Evolutionary conservation across 2,329 filamentous ascomycete genomes (phyloP).

Genomic region (Phialophora tarda): DNA sequence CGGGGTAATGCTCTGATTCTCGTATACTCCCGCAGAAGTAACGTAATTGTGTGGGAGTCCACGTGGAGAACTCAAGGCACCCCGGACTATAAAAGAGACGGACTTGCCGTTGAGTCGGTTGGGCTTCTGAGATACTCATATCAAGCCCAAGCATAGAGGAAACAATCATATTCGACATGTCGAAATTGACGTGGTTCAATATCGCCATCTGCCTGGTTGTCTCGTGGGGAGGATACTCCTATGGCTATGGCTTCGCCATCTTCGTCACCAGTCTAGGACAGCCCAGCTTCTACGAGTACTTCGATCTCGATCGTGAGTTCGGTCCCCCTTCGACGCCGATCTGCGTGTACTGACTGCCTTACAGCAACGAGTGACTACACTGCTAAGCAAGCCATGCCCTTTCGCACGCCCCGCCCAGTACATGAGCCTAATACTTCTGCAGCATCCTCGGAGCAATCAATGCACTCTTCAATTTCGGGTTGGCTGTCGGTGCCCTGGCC

Average conservation of each 20-base stretch:
- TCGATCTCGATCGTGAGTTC: constrained; percentile 46
- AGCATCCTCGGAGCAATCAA: constrained; percentile 53
- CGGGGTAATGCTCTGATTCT: neutral
- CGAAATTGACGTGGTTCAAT: constrained; percentile 20
- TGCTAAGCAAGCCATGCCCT: constrained; percentile 19
- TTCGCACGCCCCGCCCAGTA: neutral
- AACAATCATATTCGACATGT: neutral
- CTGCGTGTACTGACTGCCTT: constrained; percentile 1
- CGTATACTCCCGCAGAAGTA: neutral
- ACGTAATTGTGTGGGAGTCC: neutral
- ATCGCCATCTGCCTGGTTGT: constrained; percentile 28
- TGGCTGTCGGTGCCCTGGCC: constrained; percentile 45
- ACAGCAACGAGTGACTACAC: constrained; percentile 26
- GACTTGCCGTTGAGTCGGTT: neutral
- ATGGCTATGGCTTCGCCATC: constrained; percentile 58
- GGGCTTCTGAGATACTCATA: neutral
- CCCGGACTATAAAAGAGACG: constrained; percentile 2
- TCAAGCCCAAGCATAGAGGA: neutral
- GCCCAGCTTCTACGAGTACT: constrained; percentile 59
- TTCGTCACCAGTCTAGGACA: constrained; percentile 60
- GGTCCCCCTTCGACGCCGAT: neutral
- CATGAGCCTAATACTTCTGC: constrained; percentile 25
- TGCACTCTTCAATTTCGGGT: constrained; percentile 52
- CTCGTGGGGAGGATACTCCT: constrained; percentile 42
- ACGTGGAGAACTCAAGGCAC: neutral